Conservation (phyloP, 148 eudicot species). For the Persicaria maculosa region DNA sequence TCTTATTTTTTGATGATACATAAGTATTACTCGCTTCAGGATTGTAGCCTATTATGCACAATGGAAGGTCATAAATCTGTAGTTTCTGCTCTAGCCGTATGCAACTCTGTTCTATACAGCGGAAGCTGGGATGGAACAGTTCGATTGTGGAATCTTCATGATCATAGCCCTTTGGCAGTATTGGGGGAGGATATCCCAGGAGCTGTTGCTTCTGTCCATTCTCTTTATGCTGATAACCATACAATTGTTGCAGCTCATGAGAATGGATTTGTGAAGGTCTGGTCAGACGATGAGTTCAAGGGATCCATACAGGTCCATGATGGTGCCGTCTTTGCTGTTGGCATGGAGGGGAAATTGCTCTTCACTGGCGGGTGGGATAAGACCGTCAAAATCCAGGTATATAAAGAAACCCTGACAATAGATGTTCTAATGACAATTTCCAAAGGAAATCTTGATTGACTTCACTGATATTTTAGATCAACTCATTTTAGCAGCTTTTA, state of each 20-base stretch:
- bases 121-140: slow-evolving; percentile 97
- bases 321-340: slow-evolving; percentile 60
- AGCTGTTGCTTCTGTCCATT: slow-evolving; percentile 46
- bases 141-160: slow-evolving; percentile 76
- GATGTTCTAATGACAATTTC: not conserved
- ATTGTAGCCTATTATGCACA: slow-evolving; percentile 45
- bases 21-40: slow-evolving; percentile 30
- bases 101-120: slow-evolving; percentile 68
- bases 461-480: not conserved
- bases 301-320: slow-evolving; percentile 38
- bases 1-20: not conserved
- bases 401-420: not conserved
- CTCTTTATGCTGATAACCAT: slow-evolving; percentile 49
- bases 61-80: slow-evolving; percentile 91
- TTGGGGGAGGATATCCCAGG: slow-evolving; percentile 59
- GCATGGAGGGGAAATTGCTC: slow-evolving; percentile 54
- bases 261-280: slow-evolving; percentile 73
- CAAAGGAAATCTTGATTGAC: too few species aligned
- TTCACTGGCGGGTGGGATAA: slow-evolving; percentile 87
- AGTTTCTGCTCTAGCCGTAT: slow-evolving; percentile 59
- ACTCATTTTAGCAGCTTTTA: not conserved
- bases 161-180: slow-evolving; percentile 71
- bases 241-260: slow-evolving; percentile 57
- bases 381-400: slow-evolving; percentile 64
- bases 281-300: slow-evolving; percentile 49